These are phyloP conservation scores for Grigorovia yakushimaensis DNA, from an alignment of 805 yeast genomes.

Conservation along the genomic window DNA sequence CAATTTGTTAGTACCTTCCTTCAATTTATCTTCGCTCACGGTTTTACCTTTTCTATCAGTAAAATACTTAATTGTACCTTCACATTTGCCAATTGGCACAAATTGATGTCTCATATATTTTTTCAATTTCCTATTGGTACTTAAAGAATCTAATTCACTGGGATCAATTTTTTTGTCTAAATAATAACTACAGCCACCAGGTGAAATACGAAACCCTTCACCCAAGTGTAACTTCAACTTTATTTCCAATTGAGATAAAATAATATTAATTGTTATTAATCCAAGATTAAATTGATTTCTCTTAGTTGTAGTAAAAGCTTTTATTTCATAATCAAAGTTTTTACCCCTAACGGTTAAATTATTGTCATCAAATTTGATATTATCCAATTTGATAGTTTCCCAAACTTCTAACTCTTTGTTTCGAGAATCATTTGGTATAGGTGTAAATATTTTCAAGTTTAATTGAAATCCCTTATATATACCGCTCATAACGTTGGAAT, in stretches of 20 bases:
- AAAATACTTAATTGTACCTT: constrained; percentile 41
- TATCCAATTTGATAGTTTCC: constrained; percentile 38
- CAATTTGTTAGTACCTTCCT: constrained; percentile 16
- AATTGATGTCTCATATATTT: constrained; percentile 59
- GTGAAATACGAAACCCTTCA: constrained; percentile 66
- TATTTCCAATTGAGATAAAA: constrained; percentile 3
- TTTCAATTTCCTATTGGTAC: constrained; percentile 38
- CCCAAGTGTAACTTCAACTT: constrained; percentile 15
- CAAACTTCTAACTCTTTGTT: constrained; percentile 25
- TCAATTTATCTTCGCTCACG: constrained; percentile 6
- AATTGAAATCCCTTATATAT: constrained; percentile 45
- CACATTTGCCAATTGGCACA: constrained; percentile 64
- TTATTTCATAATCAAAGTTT: constrained; percentile 13
- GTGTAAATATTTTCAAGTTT: constrained; percentile 36
- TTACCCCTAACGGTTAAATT: constrained; percentile 14
- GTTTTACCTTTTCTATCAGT: constrained; percentile 2
- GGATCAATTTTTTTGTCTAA: constrained; percentile 37
- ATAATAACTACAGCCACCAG: constrained; percentile 63
- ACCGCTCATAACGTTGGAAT: constrained; percentile 41
- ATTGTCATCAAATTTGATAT: constrained; percentile 11
- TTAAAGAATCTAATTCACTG: constrained; percentile 35
- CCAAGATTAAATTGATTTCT: constrained; percentile 9
- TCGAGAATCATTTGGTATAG: neutral
- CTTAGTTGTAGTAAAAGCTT: constrained; percentile 7
- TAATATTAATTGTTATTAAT: constrained; percentile 2